Conservation (phyloP, 1,284 basidiomycete species). For the Ustilago vetiveriae region DNA sequence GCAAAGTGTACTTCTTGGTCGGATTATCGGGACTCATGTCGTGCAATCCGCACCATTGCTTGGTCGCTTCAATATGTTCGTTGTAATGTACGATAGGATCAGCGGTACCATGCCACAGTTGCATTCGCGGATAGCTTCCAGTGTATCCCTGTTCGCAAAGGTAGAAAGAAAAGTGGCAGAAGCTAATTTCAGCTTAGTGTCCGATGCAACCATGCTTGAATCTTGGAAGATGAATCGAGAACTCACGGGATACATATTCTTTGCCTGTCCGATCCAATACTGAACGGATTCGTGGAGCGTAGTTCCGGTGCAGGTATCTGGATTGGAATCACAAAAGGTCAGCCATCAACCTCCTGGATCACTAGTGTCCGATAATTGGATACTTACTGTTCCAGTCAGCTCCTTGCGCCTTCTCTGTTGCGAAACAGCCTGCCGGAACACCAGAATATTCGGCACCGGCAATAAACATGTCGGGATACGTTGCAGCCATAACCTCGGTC, state of each 20-base stretch:
- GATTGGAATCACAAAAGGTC: not conserved
- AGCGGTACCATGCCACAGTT: constrained; percentile 22
- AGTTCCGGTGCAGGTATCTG: constrained; percentile 10
- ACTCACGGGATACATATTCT: constrained; percentile 18
- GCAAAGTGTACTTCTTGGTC: constrained; percentile 7
- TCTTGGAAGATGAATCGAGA: not conserved
- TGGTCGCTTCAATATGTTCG: constrained; percentile 20
- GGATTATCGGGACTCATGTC: constrained; percentile 5
- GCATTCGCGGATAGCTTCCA: constrained; percentile 13
- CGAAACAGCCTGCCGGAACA: constrained; percentile 27
- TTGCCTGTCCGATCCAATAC: constrained; percentile 21
- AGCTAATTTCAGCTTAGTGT: not conserved
- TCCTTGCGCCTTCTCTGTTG: not conserved
- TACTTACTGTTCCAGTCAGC: constrained; percentile 13
- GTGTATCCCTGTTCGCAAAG: constrained; percentile 7
- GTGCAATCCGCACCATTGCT: constrained; percentile 25
- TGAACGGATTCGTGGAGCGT: constrained; percentile 2
- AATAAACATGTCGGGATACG: constrained; percentile 21
- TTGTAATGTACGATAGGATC: constrained; percentile 21
- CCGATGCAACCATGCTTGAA: no score
- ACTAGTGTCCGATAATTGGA: not conserved
- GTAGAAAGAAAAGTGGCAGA: not conserved
- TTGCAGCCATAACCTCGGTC: constrained; percentile 10
- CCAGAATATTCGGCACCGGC: constrained; percentile 22
- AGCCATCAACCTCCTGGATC: not conserved